These are phyloP conservation scores for Lodderomyces margitis DNA, from an alignment of 1,139 yeast species.

Conservation along the genomic window DNA sequence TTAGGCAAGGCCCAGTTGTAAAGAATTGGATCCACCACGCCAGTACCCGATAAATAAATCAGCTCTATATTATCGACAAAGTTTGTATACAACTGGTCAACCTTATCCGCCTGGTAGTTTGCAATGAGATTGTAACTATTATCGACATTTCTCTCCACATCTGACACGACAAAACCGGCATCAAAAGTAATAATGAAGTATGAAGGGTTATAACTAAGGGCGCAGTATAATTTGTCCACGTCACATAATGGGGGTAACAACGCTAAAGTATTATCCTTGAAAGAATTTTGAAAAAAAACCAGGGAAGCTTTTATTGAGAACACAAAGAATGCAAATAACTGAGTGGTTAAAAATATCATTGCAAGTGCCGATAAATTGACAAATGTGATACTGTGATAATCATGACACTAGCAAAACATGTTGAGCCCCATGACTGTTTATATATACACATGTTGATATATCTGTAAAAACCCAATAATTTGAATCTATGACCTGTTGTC, in stretches of 20 bases:
- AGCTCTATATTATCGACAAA: conserved; percentile 7
- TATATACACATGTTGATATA: too few relatives aligned
- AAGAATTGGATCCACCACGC: conserved; percentile 10
- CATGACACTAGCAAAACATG: too few relatives aligned
- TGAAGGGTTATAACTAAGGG: background rate
- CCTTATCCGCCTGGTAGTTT: conserved; percentile 10
- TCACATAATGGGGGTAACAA: conserved; percentile 5
- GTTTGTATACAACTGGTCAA: conserved; percentile 6
- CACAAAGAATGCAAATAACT: conserved; percentile 9
- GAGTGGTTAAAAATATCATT: conserved; percentile 9
- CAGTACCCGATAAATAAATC: conserved; percentile 11
- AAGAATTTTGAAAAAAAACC: conserved; percentile 7
- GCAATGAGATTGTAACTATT: conserved; percentile 10
- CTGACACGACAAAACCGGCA: conserved; percentile 13
- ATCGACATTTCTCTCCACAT: conserved; percentile 10
- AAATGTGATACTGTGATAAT: too few relatives aligned
- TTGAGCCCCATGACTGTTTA: too few relatives aligned
- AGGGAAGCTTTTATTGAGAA: conserved; percentile 9
- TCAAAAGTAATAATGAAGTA: conserved; percentile 7
- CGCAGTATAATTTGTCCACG: conserved; percentile 3
- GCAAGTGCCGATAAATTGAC: too few relatives aligned
- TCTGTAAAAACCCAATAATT: too few relatives aligned
- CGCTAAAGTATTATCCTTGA: conserved; percentile 7
- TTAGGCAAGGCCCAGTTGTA: conserved; percentile 5
- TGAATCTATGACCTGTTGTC: too few relatives aligned